These are phyloP conservation scores for Colletotrichum siamense DNA, from an alignment of 2,329 filamentous ascomycete species.

Conservation along the genomic window DNA sequence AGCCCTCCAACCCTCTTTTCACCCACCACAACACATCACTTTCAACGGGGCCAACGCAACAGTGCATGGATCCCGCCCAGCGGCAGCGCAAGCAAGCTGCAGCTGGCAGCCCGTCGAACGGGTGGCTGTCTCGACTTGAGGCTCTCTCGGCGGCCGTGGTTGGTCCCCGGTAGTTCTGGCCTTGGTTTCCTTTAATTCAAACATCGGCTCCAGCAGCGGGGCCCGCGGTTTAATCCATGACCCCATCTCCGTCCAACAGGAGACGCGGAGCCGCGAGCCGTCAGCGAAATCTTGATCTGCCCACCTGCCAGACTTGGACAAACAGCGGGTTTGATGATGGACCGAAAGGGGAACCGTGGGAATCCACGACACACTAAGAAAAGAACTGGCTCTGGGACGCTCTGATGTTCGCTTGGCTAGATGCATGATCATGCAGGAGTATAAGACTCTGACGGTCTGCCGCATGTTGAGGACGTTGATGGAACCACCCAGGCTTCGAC, in stretches of 20 bases:
- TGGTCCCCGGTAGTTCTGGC: not conserved
- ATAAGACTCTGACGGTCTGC: not conserved
- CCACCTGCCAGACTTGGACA: not conserved
- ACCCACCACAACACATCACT: not conserved
- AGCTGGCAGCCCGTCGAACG: not conserved
- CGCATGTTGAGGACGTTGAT: not conserved
- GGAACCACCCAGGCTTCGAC: not conserved
- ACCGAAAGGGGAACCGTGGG: not conserved
- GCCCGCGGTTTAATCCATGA: not conserved
- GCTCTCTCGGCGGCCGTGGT: not conserved
- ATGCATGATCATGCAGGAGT: not conserved
- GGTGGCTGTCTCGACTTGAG: conserved; percentile 1
- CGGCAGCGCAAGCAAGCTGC: not conserved
- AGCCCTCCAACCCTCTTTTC: not conserved
- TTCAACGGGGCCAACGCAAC: not conserved
- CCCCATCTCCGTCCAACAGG: not conserved
- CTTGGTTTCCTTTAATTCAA: conserved; percentile 17
- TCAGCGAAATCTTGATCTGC: not conserved
- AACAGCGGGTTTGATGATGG: not conserved
- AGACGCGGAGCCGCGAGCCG: not conserved
- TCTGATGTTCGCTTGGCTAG: not conserved
- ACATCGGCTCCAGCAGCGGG: not conserved
- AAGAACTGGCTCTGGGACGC: not conserved
- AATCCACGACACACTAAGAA: not conserved
- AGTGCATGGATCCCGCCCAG: not conserved